These are phyloP conservation scores for Fomitiporia mediterranea DNA, from an alignment of 1,284 basidiomycete species.

Conservation along the genomic window DNA sequence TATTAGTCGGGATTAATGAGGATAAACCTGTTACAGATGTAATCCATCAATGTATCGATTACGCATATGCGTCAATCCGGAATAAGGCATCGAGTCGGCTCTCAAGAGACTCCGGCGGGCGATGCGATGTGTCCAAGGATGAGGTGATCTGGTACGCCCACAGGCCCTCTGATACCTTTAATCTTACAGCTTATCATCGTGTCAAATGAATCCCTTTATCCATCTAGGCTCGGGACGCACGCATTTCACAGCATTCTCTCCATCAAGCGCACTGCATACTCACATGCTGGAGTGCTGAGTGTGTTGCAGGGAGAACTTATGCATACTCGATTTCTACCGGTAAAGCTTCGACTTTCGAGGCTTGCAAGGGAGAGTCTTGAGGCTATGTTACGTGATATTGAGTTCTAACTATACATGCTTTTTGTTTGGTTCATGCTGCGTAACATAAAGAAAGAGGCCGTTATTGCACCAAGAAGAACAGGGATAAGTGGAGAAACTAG, in stretches of 20 bases:
- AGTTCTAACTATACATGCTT: constrained; percentile 14
- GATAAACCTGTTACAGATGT: constrained; percentile 38
- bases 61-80: constrained; percentile 49
- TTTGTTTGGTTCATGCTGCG: background rate
- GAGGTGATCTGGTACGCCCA: constrained; percentile 58
- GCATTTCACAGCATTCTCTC: constrained; percentile 69
- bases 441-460: background rate
- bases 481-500: too few species aligned
- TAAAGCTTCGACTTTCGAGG: constrained; percentile 39
- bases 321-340: constrained; percentile 39
- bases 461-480: too few species aligned
- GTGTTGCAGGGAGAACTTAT: constrained; percentile 47
- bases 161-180: background rate
- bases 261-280: constrained; percentile 49
- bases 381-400: constrained; percentile 24
- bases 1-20: background rate
- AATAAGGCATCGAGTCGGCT: constrained; percentile 43
- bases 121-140: constrained; percentile 42
- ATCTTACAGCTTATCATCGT: background rate
- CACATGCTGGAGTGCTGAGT: constrained; percentile 36
- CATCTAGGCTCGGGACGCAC: constrained; percentile 69
- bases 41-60: constrained; percentile 54
- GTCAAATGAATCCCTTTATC: constrained; percentile 1
- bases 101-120: constrained; percentile 35
- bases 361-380: constrained; percentile 47